Evolutionary conservation across 352 stramenopile genomes (phyloP).

Genomic region (Globisporangium apiculatum): DNA sequence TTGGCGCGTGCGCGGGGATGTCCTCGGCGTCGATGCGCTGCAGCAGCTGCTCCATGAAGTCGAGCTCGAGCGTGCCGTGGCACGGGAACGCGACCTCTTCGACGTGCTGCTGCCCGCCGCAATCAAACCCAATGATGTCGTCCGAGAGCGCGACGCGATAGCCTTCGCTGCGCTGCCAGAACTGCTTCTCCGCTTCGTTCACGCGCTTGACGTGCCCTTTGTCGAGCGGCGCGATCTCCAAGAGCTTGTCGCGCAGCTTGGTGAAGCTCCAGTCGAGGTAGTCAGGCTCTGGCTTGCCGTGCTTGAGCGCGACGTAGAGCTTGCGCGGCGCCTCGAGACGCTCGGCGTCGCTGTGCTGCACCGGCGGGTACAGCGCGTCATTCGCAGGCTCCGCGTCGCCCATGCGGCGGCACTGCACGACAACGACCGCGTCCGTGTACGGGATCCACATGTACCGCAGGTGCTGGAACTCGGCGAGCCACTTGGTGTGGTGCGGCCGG

Average conservation of each 20-base stretch:
- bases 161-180: conserved; percentile 93
- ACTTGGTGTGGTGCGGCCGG: conserved; percentile 62
- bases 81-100: conserved; percentile 95
- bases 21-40: conserved; percentile 88
- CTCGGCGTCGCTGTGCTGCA: conserved; percentile 43
- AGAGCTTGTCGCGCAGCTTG: conserved; percentile 76
- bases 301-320: conserved; percentile 69
- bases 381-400: conserved; percentile 34
- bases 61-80: conserved; percentile 74
- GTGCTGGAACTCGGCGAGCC: conserved; percentile 78
- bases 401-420: conserved; percentile 86
- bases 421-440: conserved; percentile 93
- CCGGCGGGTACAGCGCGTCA: conserved; percentile 34
- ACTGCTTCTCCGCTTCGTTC: conserved; percentile 94
- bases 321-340: conserved; percentile 70
- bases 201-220: conserved; percentile 90
- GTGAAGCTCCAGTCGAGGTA: conserved; percentile 80
- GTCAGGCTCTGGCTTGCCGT: conserved; percentile 45
- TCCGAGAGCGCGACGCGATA: conserved; percentile 89
- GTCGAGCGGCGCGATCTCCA: conserved; percentile 85
- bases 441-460: conserved; percentile 99
- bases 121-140: conserved; percentile 98
- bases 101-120: conserved; percentile 97
- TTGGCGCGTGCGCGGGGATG: conserved; percentile 93
- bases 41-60: conserved; percentile 93